Base-by-base conservation (phyloP, 306 rosid species). In the Canavalia gladiata region DNA sequence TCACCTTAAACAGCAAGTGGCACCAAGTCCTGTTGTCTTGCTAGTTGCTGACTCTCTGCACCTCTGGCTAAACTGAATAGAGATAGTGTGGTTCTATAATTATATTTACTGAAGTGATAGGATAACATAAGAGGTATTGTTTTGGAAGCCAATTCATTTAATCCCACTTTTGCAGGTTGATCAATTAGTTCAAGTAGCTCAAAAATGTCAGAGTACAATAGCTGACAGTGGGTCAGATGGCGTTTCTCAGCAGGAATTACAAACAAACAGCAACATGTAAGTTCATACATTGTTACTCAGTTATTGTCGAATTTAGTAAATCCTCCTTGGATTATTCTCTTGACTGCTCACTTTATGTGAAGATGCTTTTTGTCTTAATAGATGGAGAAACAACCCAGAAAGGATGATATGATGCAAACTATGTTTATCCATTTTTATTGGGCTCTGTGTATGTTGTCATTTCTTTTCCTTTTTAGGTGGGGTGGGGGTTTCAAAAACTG, bases 241-340 rank as follows among this genome's bases (percentile, higher is more conserved):
- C 78, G 76, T 91, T 82, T 92, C 98, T 79, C 97, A 89, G 89
- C 94, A 88, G 83, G 98, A 92, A 34, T 80, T 94, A 34, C 96
- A 89, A 85, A 69, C 97, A 71, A 94, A 91, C 81, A 92, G 98
- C 92, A 92, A 88, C 69, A 89, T 90, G 98, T 94, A 85, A 92
- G 98, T 89, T 35, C 4, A 0, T 37, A 18, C 25, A 18, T 63
- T 83, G 5, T 70, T 63, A n/a, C 57, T 55, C 9, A 8, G 34
- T 60, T 33, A 49, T 46, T 47, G 68, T 31, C 70, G 9, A 75
- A 42, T 67, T 34, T 74, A 54, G 69, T 39, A 55, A 68, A 60
- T 60, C 29, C 2, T 13, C 13, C 63, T 62, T 31, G 28, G 42
- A 37, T 45, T 63, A 51, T 54, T 78, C 39, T 68, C 35, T 68